Conservation (phyloP, 345 rosid species). For the Conringia planisiliqua region DNA sequence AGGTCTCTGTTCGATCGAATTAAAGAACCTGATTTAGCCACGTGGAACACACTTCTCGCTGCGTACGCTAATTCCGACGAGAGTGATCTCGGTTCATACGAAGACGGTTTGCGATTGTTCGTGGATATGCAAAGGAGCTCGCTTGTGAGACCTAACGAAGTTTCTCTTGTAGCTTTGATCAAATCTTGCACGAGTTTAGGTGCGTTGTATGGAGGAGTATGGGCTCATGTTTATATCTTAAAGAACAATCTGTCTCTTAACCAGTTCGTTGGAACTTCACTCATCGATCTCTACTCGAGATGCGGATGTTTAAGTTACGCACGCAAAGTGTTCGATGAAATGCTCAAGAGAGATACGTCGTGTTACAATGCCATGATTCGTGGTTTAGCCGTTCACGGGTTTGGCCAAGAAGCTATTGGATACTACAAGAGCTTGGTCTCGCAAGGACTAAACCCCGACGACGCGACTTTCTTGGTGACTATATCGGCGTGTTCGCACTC, state of each 20-base stretch:
- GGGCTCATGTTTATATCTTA: constrained; percentile 58
- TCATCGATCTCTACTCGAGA: constrained; percentile 40
- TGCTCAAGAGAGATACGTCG: constrained; percentile 39
- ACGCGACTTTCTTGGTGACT: constrained; percentile 48
- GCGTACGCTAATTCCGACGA: constrained; percentile 44
- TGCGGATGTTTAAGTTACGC: constrained; percentile 47
- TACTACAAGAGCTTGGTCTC: constrained; percentile 38
- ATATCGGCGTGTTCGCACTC: constrained; percentile 61
- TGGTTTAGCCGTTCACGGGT: constrained; percentile 50
- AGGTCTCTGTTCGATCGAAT: constrained; percentile 51
- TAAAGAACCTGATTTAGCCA: constrained; percentile 51
- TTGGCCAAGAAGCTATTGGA: constrained; percentile 43
- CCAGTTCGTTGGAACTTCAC: constrained; percentile 52
- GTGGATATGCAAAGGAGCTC: constrained; percentile 39
- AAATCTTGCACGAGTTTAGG: constrained; percentile 57
- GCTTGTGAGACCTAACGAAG: constrained; percentile 51
- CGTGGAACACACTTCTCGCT: constrained; percentile 59
- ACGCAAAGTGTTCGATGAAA: constrained; percentile 47
- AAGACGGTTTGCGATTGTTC: constrained; percentile 44
- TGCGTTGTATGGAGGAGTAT: constrained; percentile 43
- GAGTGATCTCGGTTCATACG: background rate
- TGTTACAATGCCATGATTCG: constrained; percentile 66
- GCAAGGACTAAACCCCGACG: constrained; percentile 47
- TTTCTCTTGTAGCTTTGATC: constrained; percentile 55
- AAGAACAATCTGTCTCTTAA: constrained; percentile 43